phyloP scores from a whole-genome alignment of 768 basidiomycete genomes.

The Boletus bicolor region DNA sequence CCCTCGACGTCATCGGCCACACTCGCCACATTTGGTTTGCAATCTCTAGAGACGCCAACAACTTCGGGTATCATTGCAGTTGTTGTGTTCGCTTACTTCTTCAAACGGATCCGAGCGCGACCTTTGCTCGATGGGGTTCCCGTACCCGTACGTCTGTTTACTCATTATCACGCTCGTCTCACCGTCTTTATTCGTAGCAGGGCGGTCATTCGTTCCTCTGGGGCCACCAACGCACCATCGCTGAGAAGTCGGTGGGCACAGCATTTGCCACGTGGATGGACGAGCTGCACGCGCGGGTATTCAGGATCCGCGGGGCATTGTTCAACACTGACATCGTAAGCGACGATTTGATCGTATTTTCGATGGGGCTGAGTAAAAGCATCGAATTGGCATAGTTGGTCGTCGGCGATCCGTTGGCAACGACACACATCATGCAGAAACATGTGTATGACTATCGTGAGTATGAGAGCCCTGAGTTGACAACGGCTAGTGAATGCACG shows the following conservation, averaged over 20 bases:
- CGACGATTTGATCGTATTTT: background rate
- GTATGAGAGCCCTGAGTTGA: background rate
- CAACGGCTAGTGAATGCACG: background rate
- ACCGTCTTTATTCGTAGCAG: background rate
- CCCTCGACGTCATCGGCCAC: background rate
- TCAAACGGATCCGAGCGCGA: background rate
- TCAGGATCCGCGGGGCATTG: conserved; percentile 4
- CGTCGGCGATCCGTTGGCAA: conserved; percentile 4
- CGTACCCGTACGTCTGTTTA: background rate
- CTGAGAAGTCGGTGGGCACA: conserved; percentile 4
- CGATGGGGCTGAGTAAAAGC: background rate
- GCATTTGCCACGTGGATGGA: conserved; percentile 1
- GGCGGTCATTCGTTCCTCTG: background rate
- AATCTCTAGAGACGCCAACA: background rate
- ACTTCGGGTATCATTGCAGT: background rate
- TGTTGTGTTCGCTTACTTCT: background rate
- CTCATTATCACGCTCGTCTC: background rate
- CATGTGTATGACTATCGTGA: conserved; percentile 10
- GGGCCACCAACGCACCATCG: conserved; percentile 3
- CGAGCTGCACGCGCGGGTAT: conserved; percentile 2
- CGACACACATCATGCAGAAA: conserved; percentile 7
- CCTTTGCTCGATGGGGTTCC: background rate
- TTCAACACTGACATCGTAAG: conserved; percentile 6
- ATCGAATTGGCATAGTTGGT: background rate
- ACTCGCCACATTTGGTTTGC: background rate